Evolutionary conservation across 257 asterid genomes (phyloP), one percentile per base, ranked within the genome.

Genomic region (Hygrophila difformis): DNA sequence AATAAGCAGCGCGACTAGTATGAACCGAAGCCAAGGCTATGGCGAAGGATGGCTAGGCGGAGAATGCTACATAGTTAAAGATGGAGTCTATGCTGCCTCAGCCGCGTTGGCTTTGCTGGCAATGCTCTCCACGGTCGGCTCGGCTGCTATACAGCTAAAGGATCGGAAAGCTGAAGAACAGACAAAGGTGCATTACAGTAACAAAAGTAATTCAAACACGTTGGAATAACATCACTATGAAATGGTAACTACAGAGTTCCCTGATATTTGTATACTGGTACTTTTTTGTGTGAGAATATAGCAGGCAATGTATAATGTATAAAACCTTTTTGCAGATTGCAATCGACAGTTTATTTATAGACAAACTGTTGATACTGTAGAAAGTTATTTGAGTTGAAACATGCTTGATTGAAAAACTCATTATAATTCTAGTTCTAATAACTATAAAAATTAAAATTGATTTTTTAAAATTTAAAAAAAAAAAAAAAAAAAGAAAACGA

Each of bases 41-140:
- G 94, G 97, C 17, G 80, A 78, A 60, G 97, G 95, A 31, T 87
- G 97, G 97, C 41, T 84, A 56, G 80, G 81, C 58, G 86, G 92
- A 17, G 82, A 84, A 37, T 87, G 95, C 74, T 87, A 84, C 66
- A 35, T 78, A 6, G 95, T 81, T 9, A 84, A 62, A 62, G 78
- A 78, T 53, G 97, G 94, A 22, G 77, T 81, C 50, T 84, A 57
- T 18, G 45, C 57, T 23, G 81, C 74, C 21, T 79, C 94, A 1
- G 84, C 78, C 38, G 8, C 68, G 8, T 59, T 87, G 19, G 69
- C 70, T 38, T 44, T 78, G 40, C 20, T 70, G 44, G 68, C 88
- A 18, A 13, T 78, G 11, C 62, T 72, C 49, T 73, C 78, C 3
- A 51, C 65, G 11, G 57, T 81, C 10, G 72, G 64, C 72, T 74